Evolutionary conservation across 805 yeast species (phyloP), one percentile per base, ranked within the genome.

Genomic region (Candida ipomoeae): DNA sequence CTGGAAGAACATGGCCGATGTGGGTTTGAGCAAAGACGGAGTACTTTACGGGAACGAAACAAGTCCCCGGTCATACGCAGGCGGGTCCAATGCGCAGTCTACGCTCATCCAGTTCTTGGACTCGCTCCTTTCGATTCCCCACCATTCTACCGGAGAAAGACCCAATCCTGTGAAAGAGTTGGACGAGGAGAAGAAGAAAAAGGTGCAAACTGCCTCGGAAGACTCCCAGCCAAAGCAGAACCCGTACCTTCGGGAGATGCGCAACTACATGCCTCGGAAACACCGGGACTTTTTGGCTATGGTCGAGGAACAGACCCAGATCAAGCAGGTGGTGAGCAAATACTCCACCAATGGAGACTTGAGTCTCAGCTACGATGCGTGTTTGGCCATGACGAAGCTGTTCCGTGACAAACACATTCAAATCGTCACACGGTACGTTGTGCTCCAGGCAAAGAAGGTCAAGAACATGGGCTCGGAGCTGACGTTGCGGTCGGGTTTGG

Each of bases 21-120:
- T 85, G 1, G 97, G 97, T 0, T 74, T 91, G 51, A 69, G 64
- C 53, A 73, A 74, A 44, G 67, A 83, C 51, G 98, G 97, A 1
- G 84, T 91, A 1, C 71, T 75, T 44, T 91, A 91, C 63, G 96
- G 95, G 23, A 73, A 78, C 48, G 89, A 84, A 61, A 62, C 65
- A 1, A 65, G 58, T 29, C 85, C 82, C 45, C 71, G 85, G 58
- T 44, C 63, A 1, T 85, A 79, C 64, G 77, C 96, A 15, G 98
- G 98, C 26, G 98, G 98, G 0, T 87, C 96, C 3, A 91, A 91
- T 64, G 97, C 96, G 0, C 98, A 91, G 68, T 83, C 91, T 43
- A 88, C 97, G 2, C 74, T 91, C 60, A 87, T 92, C 55, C 97
- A 91, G 68, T 84, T 89, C 23, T 73, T 91, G 54, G 98, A 91